A percentile compares a stretch with the other conserved stretches of the same genome.
These are phyloP conservation scores for Nicotiana rustica DNA, from an alignment of 305 asterid genomes.

Conservation along the genomic window DNA sequence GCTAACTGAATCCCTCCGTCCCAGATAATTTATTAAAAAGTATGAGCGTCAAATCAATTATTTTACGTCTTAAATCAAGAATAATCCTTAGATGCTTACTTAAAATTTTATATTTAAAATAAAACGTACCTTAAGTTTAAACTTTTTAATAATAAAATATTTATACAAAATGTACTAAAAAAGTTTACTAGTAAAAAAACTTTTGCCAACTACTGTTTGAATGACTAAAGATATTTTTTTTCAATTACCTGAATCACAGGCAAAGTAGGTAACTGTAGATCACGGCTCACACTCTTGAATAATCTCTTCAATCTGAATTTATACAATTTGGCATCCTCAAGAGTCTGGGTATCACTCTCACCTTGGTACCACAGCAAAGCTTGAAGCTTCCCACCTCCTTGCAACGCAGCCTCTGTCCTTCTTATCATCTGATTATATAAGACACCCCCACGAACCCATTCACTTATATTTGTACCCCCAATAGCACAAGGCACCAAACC, in stretches of 20 bases:
- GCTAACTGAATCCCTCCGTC: background rate
- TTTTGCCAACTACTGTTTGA: background rate
- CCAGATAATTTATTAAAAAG: background rate
- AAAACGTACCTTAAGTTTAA: background rate
- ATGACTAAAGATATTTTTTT: background rate
- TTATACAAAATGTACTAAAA: too few relatives aligned
- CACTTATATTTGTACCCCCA: constrained; percentile 49
- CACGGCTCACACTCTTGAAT: constrained; percentile 27
- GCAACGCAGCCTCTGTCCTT: constrained; percentile 43
- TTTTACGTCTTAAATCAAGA: background rate
- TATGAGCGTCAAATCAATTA: background rate
- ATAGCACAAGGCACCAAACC: constrained; percentile 58
- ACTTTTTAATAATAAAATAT: background rate
- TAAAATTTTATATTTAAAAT: background rate
- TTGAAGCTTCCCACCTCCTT: constrained; percentile 42
- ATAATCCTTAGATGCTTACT: background rate
- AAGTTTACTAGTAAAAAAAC: background rate
- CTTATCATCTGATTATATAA: constrained; percentile 42
- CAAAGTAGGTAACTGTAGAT: constrained; percentile 33
- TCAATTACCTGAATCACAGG: constrained; percentile 36
- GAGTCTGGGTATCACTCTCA: constrained; percentile 47
- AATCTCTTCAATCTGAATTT: constrained; percentile 30
- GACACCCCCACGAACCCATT: constrained; percentile 45
- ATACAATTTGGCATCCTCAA: constrained; percentile 34
- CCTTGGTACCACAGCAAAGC: constrained; percentile 63